Base-by-base conservation (phyloP, 2,329 filamentous ascomycete genomes). In the Sporothrix curviconia region DNA sequence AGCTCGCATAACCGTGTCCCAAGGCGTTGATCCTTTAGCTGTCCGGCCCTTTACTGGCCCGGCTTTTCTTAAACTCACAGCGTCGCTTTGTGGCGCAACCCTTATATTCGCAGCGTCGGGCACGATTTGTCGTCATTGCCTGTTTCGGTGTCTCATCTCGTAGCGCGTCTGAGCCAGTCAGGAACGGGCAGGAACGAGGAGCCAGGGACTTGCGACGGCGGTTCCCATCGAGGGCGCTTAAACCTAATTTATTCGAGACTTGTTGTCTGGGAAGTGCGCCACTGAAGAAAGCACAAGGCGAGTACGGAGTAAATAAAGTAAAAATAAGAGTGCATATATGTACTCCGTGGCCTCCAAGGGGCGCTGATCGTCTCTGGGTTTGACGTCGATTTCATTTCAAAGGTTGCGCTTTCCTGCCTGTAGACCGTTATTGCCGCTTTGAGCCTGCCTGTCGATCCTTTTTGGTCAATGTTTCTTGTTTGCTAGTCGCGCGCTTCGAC, bases 91-190 rank as follows among this genome's bases (percentile, higher is more conserved):
- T 40, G 34, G 49, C 49, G 22, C 14, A 39, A 40, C 34, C 49
- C 49, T n/a, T n/a, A n/a, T n/a, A n/a, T n/a, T n/a, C n/a, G n/a
- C n/a, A n/a, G n/a, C n/a, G n/a, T n/a, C n/a, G n/a, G n/a, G n/a
- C n/a, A n/a, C 28, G 49, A 32, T 51, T 40, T 39, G 32, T 51
- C 34, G 49, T 51, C 49, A 51, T 51, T 51, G 49, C 50, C 37
- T 53, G 25, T 43, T 42, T 42, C 50, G 36, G 50, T n/a, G 50
- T 53, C 50, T 53, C 50, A 43, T 53, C n/a, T 52, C 37, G 37
- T 9, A 22, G 50, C 50, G 50, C 36, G 36, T 43, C 36, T 34
- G 24, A 53, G n/a, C 50, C 50, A 53, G 50, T 53, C 50, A 53
- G 37, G 49, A 22, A 22, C 50, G n/a, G 37, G 25, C 50, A 53